These are phyloP conservation scores for Amphicarpaea edgeworthii DNA, from an alignment of 306 rosid species.

Conservation along the genomic window DNA sequence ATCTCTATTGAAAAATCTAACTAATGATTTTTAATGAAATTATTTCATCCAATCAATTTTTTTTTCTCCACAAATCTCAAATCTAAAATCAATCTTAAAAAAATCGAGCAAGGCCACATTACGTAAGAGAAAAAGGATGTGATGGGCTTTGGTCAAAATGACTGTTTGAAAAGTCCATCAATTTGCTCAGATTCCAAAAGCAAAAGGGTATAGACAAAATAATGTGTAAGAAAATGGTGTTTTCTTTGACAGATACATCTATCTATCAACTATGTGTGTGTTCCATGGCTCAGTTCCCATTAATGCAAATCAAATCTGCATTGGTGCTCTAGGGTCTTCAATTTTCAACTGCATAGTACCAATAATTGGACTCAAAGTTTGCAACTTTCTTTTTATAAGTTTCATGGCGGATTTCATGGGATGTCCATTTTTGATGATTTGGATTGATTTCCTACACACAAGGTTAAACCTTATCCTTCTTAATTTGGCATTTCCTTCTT, in stretches of 20 bases:
- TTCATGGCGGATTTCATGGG: constrained; percentile 18
- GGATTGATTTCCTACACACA: neutral
- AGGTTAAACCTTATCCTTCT: constrained; percentile 36
- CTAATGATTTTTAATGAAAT: too few relatives aligned
- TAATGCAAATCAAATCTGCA: constrained; percentile 18
- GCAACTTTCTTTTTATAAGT: neutral
- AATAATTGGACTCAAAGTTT: constrained; percentile 38
- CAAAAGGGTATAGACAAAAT: constrained; percentile 67
- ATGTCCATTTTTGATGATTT: constrained; percentile 42
- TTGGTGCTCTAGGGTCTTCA: constrained; percentile 11
- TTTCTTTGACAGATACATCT: constrained; percentile 36
- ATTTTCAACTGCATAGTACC: constrained; percentile 11
- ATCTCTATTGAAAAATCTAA: too few relatives aligned
- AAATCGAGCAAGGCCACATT: too few relatives aligned
- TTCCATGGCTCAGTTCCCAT: constrained; percentile 38
- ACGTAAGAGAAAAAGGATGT: constrained; percentile 31
- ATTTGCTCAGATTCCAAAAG: constrained; percentile 56
- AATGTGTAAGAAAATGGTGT: constrained; percentile 37
- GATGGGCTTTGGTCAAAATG: constrained; percentile 42
- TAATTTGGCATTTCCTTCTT: constrained; percentile 2
- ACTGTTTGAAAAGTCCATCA: constrained; percentile 47
- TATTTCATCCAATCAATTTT: too few relatives aligned
- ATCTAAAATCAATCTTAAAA: too few relatives aligned
- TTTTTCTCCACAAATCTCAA: too few relatives aligned
- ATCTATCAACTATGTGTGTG: too few relatives aligned